Evolutionary conservation across 306 rosid species (phyloP).

Genomic region (Sindora glabra): DNA sequence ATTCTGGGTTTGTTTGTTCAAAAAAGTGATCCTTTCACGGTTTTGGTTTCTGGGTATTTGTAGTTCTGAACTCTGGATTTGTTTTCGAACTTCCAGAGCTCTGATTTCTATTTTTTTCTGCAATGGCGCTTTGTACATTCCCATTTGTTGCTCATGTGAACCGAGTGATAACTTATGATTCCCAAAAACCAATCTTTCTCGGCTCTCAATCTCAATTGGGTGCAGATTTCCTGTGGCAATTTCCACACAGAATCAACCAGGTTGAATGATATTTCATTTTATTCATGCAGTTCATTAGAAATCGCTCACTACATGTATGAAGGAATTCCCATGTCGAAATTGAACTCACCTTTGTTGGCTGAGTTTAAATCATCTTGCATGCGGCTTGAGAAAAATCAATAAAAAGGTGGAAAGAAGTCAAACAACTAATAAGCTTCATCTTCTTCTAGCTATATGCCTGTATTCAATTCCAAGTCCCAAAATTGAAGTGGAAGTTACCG

Average conservation of each 20-base stretch:
- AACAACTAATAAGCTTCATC: background rate
- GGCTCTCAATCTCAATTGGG: slow-evolving; percentile 30
- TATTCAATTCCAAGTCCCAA: no score
- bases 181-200: slow-evolving; percentile 13
- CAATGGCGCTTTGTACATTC: slow-evolving; percentile 70
- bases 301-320: slow-evolving; percentile 5
- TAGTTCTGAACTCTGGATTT: slow-evolving; percentile 1
- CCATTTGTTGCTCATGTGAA: slow-evolving; percentile 37
- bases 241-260: slow-evolving; percentile 42
- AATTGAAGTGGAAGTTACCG: no score
- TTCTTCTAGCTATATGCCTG: background rate
- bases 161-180: slow-evolving; percentile 22
- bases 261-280: slow-evolving; percentile 26
- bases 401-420: no score
- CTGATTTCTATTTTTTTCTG: background rate
- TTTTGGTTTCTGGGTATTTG: slow-evolving; percentile 18
- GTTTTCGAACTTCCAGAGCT: no score
- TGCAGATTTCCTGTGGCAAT: slow-evolving; percentile 24
- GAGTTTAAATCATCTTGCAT: background rate
- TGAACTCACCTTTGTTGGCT: background rate
- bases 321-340: slow-evolving; percentile 4
- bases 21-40: no score
- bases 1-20: background rate
- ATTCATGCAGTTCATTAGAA: background rate
- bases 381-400: no score